A percentile compares a stretch with the other conserved stretches of the same genome.
phyloP scores from a whole-genome alignment of 2,329 filamentous ascomycete genomes.

The Cryphonectria parasitica region DNA sequence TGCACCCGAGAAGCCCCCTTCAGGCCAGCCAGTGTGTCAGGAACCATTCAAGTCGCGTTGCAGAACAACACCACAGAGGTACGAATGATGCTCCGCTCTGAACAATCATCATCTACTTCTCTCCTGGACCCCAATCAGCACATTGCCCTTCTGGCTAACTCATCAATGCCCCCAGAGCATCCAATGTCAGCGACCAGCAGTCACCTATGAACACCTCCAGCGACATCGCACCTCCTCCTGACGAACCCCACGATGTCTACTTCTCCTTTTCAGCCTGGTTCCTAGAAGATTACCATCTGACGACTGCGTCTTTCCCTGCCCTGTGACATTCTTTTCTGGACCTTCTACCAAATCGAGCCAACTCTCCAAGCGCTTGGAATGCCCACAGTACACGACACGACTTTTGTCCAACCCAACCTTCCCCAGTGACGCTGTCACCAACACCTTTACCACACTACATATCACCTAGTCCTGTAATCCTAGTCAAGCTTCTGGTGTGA shows the following conservation, averaged over 20 bases:
- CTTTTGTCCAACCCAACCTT: slow-evolving; percentile 7
- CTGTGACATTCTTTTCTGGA: slow-evolving; percentile 10
- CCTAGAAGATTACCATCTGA: slow-evolving; percentile 20
- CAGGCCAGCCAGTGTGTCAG: background rate
- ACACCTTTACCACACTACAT: slow-evolving; percentile 11
- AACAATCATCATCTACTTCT: background rate
- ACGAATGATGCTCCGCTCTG: background rate
- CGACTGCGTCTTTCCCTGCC: slow-evolving; percentile 13
- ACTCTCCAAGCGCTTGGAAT: slow-evolving; percentile 22
- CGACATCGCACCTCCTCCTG: slow-evolving; percentile 16
- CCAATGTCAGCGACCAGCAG: slow-evolving; percentile 2
- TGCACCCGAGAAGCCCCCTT: slow-evolving; percentile 7
- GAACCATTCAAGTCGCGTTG: slow-evolving; percentile 9
- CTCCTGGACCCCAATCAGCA: background rate
- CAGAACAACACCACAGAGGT: slow-evolving; percentile 15
- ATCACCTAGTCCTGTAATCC: slow-evolving; percentile 21
- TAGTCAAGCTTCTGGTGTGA: slow-evolving; percentile 12
- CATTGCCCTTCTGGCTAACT: background rate
- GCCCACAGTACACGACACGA: slow-evolving; percentile 14
- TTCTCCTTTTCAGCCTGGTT: slow-evolving; percentile 15
- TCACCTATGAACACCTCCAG: slow-evolving; percentile 22
- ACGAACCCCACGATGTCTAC: slow-evolving; percentile 28
- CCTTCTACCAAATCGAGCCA: background rate
- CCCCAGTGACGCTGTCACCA: slow-evolving; percentile 19
- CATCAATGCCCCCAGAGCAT: background rate